phyloP scores from a whole-genome alignment of 306 rosid genomes.

The Vigna reflexopilosa region DNA sequence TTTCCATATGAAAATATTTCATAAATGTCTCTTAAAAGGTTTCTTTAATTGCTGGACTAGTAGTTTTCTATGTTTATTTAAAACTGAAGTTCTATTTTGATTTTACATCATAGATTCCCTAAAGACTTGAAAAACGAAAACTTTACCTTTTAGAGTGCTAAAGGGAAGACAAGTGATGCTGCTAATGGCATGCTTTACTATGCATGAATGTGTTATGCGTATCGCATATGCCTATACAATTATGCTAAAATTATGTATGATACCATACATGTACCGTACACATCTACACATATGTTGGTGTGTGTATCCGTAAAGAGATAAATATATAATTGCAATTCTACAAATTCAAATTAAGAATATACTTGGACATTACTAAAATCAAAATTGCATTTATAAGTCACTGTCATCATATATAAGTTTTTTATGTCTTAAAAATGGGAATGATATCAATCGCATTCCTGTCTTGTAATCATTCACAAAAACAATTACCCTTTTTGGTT shows the following conservation, averaged over 20 bases:
- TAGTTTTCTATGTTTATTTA: constrained; percentile 31
- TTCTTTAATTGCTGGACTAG: not conserved
- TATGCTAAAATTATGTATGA: not conserved
- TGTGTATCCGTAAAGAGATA: not conserved
- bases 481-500: not conserved
- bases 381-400: not conserved
- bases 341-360: not conserved
- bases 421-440: not conserved
- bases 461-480: not conserved
- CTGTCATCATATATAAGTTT: not conserved
- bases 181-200: not conserved
- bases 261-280: not conserved
- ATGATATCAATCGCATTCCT: not conserved
- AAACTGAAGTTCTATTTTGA: constrained; percentile 33
- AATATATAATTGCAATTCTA: not conserved
- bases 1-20: constrained; percentile 27
- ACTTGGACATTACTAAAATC: not conserved
- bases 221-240: not conserved
- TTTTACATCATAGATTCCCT: not conserved
- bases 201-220: not conserved
- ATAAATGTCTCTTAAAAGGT: constrained; percentile 5
- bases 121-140: constrained; percentile 1
- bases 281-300: not conserved
- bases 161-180: not conserved
- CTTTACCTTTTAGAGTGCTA: not conserved